Evolutionary conservation across 768 basidiomycete genomes (phyloP).

Genomic region (Sporobolomyces phaffii): DNA sequence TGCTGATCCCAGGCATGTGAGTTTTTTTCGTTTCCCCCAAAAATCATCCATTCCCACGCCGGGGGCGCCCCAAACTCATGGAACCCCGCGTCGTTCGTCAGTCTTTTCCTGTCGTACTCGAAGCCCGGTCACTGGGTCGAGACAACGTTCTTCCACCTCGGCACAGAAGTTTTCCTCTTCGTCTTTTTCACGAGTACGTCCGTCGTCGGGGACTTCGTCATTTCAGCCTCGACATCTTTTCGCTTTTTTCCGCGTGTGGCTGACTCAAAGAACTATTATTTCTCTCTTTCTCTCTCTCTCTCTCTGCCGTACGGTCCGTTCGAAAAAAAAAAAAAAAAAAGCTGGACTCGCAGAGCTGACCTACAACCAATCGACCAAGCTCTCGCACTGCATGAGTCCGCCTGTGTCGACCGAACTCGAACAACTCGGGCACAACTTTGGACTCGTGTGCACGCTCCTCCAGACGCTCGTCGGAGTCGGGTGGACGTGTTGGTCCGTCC

Average conservation of each 20-base stretch:
- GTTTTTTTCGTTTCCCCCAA: neutral
- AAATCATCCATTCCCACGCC: too few relatives aligned
- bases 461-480: constrained; percentile 9
- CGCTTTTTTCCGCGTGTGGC: too few relatives aligned
- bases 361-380: constrained; percentile 8
- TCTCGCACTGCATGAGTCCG: constrained; percentile 5
- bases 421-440: constrained; percentile 5
- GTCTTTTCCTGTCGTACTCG: neutral
- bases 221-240: too few relatives aligned
- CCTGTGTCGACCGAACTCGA: neutral
- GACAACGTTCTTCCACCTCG: constrained; percentile 2
- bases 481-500: constrained; percentile 1
- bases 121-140: neutral
- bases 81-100: too few relatives aligned
- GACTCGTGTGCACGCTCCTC: constrained; percentile 3
- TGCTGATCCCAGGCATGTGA: constrained; percentile 1
- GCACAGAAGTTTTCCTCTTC: neutral
- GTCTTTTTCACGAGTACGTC: constrained; percentile 4
- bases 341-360: constrained; percentile 5
- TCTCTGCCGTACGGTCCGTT: too few relatives aligned
- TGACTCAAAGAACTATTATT: too few relatives aligned
- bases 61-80: too few relatives aligned
- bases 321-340: too few relatives aligned
- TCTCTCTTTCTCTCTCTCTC: too few relatives aligned
- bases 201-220: too few relatives aligned